Percentiles rank a stretch among this genome's conserved stretches.
Evolutionary conservation across 768 basidiomycete species (phyloP).

Genomic region (Kwoniella sp.): DNA sequence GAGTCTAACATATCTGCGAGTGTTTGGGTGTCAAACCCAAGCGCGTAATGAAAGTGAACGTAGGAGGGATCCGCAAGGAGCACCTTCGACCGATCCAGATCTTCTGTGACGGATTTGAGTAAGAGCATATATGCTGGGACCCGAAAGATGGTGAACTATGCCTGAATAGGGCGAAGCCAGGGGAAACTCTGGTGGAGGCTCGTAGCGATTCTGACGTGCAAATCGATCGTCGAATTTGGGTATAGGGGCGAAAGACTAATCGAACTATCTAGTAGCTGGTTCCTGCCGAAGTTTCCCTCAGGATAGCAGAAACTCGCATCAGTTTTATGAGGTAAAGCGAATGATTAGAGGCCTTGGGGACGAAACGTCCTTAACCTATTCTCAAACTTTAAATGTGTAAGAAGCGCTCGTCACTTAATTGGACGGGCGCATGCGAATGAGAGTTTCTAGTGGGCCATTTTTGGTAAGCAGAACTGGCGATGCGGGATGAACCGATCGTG

Average conservation of each 20-base stretch:
- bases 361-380: slow-evolving; percentile 85
- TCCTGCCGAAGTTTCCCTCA: slow-evolving; percentile 87
- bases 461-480: slow-evolving; percentile 33
- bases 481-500: slow-evolving; percentile 70
- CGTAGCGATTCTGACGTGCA: slow-evolving; percentile 95
- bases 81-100: slow-evolving; percentile 75
- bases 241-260: slow-evolving; percentile 97
- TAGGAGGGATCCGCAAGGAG: slow-evolving; percentile 64
- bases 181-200: slow-evolving; percentile 95
- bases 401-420: slow-evolving; percentile 61
- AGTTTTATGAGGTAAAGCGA: slow-evolving; percentile 65
- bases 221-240: slow-evolving; percentile 94
- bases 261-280: slow-evolving; percentile 90
- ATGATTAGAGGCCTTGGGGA: slow-evolving; percentile 90
- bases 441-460: slow-evolving; percentile 74
- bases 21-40: slow-evolving; percentile 73
- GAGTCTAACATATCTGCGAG: slow-evolving; percentile 82
- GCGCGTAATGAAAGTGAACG: slow-evolving; percentile 73
- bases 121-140: slow-evolving; percentile 83
- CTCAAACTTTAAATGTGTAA: slow-evolving; percentile 73
- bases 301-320: slow-evolving; percentile 68
- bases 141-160: slow-evolving; percentile 91
- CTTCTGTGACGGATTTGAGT: slow-evolving; percentile 73
- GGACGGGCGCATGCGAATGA: slow-evolving; percentile 60
- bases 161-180: slow-evolving; percentile 88